Evolutionary conservation across 108 stramenopile genomes (phyloP).

Genomic region (Fragilariopsis cylindrus): DNA sequence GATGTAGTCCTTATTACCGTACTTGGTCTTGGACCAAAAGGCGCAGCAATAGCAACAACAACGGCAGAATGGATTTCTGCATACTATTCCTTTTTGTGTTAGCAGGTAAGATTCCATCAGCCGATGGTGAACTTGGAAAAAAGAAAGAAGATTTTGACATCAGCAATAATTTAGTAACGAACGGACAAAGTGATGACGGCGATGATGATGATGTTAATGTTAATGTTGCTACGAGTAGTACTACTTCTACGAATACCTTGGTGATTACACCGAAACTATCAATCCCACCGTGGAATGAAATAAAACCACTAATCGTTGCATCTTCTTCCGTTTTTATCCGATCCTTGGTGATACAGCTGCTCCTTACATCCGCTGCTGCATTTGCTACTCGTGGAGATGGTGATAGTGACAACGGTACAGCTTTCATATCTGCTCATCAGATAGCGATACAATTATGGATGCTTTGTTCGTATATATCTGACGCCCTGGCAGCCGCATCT

Average conservation of each 20-base stretch:
- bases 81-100: constrained; percentile 68
- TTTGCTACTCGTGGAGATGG: constrained; percentile 67
- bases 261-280: constrained; percentile 49
- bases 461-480: constrained; percentile 78
- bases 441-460: constrained; percentile 86
- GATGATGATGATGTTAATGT: not conserved
- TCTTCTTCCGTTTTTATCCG: constrained; percentile 80
- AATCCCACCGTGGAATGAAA: constrained; percentile 70
- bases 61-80: constrained; percentile 84
- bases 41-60: constrained; percentile 87
- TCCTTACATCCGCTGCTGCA: constrained; percentile 74
- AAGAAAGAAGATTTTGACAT: constrained; percentile 18
- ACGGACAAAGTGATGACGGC: not conserved
- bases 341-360: constrained; percentile 65
- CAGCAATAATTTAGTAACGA: not conserved
- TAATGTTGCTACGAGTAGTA: not conserved
- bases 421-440: constrained; percentile 83
- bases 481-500: constrained; percentile 81
- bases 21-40: constrained; percentile 64
- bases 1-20: constrained; percentile 68
- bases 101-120: constrained; percentile 62
- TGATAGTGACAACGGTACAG: constrained; percentile 47
- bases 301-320: constrained; percentile 73
- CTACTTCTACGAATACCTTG: not conserved
- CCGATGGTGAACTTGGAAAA: constrained; percentile 54